Percentiles rank a stretch among this genome's conserved stretches.
phyloP scores from a whole-genome alignment of 306 rosid species.

The Mucuna pruriens region DNA sequence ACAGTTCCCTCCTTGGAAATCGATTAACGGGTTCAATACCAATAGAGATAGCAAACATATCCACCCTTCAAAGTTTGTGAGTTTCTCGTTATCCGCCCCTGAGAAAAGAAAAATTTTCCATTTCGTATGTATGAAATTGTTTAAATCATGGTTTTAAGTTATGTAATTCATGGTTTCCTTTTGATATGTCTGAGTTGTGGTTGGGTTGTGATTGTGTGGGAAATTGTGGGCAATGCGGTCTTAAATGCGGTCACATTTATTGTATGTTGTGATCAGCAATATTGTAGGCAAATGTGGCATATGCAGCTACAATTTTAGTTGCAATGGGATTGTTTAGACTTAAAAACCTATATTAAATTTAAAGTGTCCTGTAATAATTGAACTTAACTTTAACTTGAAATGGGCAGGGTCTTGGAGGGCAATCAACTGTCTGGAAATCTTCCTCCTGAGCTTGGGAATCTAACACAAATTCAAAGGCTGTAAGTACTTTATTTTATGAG shows the following conservation, averaged over 20 bases:
- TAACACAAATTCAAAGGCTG: conserved; percentile 56
- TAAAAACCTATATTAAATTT: not conserved
- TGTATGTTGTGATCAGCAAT: no score
- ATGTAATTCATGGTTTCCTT: no score
- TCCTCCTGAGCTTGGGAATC: conserved; percentile 69
- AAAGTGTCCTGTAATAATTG: not conserved
- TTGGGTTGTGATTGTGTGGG: not conserved
- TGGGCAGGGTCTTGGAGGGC: conserved; percentile 55
- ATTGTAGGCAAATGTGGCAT: not conserved
- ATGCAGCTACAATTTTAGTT: not conserved
- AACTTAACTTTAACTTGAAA: conserved; percentile 28
- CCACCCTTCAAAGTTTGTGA: conserved; percentile 70
- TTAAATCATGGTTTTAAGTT: not conserved
- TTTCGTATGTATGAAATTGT: not conserved
- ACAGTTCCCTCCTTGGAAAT: conserved; percentile 67
- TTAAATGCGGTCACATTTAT: no score
- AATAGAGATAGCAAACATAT: conserved; percentile 63
- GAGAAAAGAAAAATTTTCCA: not conserved
- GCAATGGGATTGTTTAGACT: not conserved
- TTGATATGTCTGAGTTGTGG: not conserved
- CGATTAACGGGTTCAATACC: conserved; percentile 73
- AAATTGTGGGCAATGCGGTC: not conserved
- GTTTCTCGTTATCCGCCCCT: conserved; percentile 36
- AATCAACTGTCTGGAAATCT: conserved; percentile 66
- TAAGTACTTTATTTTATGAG: conserved; percentile 45